Conservation (phyloP, 306 rosid genomes). For the Prosopis cineraria region DNA sequence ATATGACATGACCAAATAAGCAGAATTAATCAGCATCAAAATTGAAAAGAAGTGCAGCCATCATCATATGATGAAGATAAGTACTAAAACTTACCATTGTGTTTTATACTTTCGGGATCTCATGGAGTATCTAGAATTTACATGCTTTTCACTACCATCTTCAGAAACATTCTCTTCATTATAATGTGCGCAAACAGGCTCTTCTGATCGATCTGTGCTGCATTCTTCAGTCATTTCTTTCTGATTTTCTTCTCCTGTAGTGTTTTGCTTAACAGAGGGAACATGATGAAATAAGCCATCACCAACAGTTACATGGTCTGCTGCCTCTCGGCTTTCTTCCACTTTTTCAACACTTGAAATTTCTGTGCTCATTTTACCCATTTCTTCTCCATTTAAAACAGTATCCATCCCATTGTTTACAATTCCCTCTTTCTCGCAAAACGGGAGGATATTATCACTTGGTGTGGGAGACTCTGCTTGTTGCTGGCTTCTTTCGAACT, state of each 20-base stretch:
- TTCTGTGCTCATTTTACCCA: conserved; percentile 34
- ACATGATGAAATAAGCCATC: not conserved
- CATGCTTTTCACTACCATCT: conserved; percentile 34
- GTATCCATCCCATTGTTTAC: conserved; percentile 18
- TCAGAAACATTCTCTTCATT: conserved; percentile 30
- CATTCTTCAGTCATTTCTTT: not conserved
- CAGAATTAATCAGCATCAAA: conserved; percentile 14
- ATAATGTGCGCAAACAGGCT: not conserved
- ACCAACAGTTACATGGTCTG: conserved; percentile 1
- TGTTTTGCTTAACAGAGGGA: not conserved
- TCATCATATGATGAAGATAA: not conserved
- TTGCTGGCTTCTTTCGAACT: conserved; percentile 33
- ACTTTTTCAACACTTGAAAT: conserved; percentile 29
- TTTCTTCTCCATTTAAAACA: conserved; percentile 37
- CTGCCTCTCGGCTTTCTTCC: conserved; percentile 35
- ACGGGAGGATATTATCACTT: conserved; percentile 9
- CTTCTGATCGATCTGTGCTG: not conserved
- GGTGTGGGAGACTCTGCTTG: conserved; percentile 27
- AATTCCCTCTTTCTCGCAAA: conserved; percentile 38
- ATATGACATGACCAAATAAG: conserved; percentile 22
- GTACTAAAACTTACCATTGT: conserved; percentile 47
- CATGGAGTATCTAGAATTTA: conserved; percentile 37
- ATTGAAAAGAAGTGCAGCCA: conserved; percentile 18
- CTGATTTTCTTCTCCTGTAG: not conserved
- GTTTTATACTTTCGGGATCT: conserved; percentile 25